Evolutionary conservation across 257 asterid species (phyloP).

Genomic region (Salvia hispanica): DNA sequence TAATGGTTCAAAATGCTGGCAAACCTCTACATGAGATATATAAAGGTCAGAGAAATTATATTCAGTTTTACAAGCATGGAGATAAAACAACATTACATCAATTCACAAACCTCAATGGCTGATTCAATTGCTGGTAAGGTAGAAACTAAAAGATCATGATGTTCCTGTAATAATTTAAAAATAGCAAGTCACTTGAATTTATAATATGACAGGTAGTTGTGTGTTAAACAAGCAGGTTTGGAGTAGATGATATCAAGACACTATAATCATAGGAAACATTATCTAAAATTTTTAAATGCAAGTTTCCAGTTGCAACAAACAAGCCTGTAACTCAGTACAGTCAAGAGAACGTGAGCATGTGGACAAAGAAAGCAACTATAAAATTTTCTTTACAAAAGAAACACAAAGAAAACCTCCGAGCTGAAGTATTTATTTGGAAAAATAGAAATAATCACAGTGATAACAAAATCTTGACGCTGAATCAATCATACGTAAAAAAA

Average conservation of each 20-base stretch:
- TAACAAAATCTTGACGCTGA: conserved; percentile 16
- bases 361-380: conserved; percentile 20
- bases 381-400: conserved; percentile 8
- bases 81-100: conserved; percentile 30
- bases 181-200: conserved; percentile 33
- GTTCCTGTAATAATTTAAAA: conserved; percentile 64
- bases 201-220: conserved; percentile 19
- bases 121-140: conserved; percentile 82
- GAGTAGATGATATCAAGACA: conserved; percentile 17
- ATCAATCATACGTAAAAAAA: conserved; percentile 9
- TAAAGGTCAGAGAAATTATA: conserved; percentile 34
- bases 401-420: conserved; percentile 14
- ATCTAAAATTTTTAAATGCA: conserved; percentile 15
- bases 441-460: background rate
- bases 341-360: conserved; percentile 9
- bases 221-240: conserved; percentile 24
- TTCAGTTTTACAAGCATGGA: conserved; percentile 28
- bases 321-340: conserved; percentile 19
- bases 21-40: conserved; percentile 62
- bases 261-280: conserved; percentile 25
- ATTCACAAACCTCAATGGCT: conserved; percentile 79
- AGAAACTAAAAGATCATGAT: conserved; percentile 83
- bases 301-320: conserved; percentile 23
- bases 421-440: conserved; percentile 5
- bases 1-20: conserved; percentile 67